These are phyloP conservation scores for Aspergillus versicolor DNA, from an alignment of 2,329 filamentous ascomycete species.

Conservation along the genomic window DNA sequence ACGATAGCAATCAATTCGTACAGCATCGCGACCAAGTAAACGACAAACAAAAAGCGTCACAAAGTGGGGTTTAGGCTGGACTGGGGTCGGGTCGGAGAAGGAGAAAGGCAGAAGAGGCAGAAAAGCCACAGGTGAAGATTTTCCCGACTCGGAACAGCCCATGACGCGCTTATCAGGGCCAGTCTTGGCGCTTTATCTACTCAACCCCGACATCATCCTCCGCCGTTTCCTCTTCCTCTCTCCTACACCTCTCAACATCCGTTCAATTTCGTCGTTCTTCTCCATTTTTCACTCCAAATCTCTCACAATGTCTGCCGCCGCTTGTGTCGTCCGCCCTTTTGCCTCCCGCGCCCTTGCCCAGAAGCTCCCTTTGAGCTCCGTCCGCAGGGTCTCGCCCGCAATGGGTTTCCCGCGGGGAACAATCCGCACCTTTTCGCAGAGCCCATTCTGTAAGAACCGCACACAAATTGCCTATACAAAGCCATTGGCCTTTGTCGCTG, in stretches of 20 bases:
- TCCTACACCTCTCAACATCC: slow-evolving; percentile 7
- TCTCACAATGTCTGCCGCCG: slow-evolving; percentile 38
- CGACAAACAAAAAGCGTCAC: slow-evolving; percentile 4
- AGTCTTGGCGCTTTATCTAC: slow-evolving; percentile 20
- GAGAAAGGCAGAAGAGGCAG: background rate
- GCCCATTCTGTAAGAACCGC: slow-evolving; percentile 37
- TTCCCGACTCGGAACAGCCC: slow-evolving; percentile 11
- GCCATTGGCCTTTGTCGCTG: slow-evolving; percentile 7
- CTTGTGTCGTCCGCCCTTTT: slow-evolving; percentile 36
- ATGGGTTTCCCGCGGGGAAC: slow-evolving; percentile 44
- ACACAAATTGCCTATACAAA: slow-evolving; percentile 1
- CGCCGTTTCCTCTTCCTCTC: slow-evolving; percentile 7
- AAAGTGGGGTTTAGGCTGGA: slow-evolving; percentile 15
- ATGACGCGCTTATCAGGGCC: slow-evolving; percentile 24
- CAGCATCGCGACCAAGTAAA: slow-evolving; percentile 61
- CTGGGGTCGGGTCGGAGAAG: slow-evolving; percentile 20
- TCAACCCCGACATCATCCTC: slow-evolving; percentile 14
- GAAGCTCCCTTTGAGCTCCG: slow-evolving; percentile 33
- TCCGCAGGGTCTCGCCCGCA: slow-evolving; percentile 33
- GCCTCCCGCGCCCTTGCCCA: slow-evolving; percentile 37
- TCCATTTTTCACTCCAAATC: background rate
- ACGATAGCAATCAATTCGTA: slow-evolving; percentile 98
- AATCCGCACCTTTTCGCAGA: slow-evolving; percentile 42
- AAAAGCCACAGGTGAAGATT: slow-evolving; percentile 17
- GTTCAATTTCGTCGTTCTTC: slow-evolving; percentile 16